phyloP scores from a whole-genome alignment of 1,284 basidiomycete species.

The Stereum hirsutum region DNA sequence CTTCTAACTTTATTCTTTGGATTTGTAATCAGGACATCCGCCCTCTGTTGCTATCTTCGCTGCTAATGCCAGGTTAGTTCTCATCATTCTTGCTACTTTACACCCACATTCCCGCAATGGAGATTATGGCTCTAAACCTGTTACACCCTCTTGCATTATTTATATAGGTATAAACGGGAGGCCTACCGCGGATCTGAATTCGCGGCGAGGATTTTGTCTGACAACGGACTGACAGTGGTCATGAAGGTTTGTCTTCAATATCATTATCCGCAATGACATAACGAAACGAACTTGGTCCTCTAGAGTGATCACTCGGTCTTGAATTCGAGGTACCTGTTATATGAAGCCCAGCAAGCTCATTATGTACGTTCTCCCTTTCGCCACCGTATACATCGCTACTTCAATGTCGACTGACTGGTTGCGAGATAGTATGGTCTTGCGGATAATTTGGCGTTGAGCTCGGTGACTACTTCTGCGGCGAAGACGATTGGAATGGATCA shows the following conservation, averaged over 20 bases:
- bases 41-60: conserved; percentile 72
- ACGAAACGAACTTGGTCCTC: not conserved
- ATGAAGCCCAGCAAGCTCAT: conserved; percentile 1
- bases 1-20: conserved; percentile 4
- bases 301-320: not conserved
- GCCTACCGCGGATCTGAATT: conserved; percentile 81
- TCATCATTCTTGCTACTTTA: no score
- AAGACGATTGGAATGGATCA: conserved; percentile 72
- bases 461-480: conserved; percentile 77
- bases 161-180: conserved; percentile 68
- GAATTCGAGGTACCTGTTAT: conserved; percentile 24
- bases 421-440: conserved; percentile 64
- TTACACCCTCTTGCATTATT: not conserved
- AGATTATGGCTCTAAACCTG: not conserved
- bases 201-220: conserved; percentile 72
- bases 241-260: conserved; percentile 48
- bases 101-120: no score
- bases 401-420: no score
- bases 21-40: conserved; percentile 27
- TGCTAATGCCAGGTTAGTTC: conserved; percentile 37
- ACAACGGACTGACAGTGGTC: conserved; percentile 65
- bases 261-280: not conserved
- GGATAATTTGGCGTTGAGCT: conserved; percentile 50
- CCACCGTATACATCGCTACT: no score
- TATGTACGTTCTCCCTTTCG: no score